phyloP scores from a whole-genome alignment of 768 basidiomycete genomes.

The Auricularia heimuer region DNA sequence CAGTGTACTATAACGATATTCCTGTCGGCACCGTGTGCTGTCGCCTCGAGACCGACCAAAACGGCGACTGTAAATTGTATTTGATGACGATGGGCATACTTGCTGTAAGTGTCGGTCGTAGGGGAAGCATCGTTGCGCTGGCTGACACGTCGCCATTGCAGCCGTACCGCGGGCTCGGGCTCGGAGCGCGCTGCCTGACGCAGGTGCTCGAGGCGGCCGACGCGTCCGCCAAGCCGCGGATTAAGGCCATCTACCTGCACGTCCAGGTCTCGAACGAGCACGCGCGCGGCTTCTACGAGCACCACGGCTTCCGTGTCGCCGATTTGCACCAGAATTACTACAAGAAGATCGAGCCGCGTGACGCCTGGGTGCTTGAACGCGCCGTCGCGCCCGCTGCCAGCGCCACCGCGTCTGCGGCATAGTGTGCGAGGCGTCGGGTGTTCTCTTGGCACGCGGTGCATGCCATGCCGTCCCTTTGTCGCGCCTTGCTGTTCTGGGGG shows the following conservation, averaged over 20 bases:
- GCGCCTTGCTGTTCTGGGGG: no score
- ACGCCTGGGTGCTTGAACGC: slow-evolving; percentile 82
- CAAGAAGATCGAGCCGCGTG: slow-evolving; percentile 77
- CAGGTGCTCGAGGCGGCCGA: slow-evolving; percentile 56
- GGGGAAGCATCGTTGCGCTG: neutral
- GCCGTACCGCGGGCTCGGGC: slow-evolving; percentile 75
- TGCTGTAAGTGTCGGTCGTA: slow-evolving; percentile 42
- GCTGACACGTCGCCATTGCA: slow-evolving; percentile 18
- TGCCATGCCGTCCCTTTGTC: no score
- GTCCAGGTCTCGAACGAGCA: slow-evolving; percentile 75
- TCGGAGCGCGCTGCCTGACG: slow-evolving; percentile 66
- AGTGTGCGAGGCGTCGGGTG: neutral
- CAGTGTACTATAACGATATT: slow-evolving; percentile 90
- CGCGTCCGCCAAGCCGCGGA: slow-evolving; percentile 46
- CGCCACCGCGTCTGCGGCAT: slow-evolving; percentile 4
- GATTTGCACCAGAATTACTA: slow-evolving; percentile 68
- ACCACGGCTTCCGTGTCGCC: slow-evolving; percentile 67
- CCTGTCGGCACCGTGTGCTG: slow-evolving; percentile 86
- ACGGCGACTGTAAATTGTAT: slow-evolving; percentile 52
- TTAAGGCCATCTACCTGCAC: slow-evolving; percentile 69
- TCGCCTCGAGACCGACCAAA: slow-evolving; percentile 51
- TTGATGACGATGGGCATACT: slow-evolving; percentile 90
- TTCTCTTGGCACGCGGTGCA: no score
- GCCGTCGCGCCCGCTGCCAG: slow-evolving; percentile 23
- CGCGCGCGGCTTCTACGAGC: slow-evolving; percentile 76